These are phyloP conservation scores for Rhypophila decipiens DNA, from an alignment of 495 filamentous ascomycete species.

Conservation along the genomic window DNA sequence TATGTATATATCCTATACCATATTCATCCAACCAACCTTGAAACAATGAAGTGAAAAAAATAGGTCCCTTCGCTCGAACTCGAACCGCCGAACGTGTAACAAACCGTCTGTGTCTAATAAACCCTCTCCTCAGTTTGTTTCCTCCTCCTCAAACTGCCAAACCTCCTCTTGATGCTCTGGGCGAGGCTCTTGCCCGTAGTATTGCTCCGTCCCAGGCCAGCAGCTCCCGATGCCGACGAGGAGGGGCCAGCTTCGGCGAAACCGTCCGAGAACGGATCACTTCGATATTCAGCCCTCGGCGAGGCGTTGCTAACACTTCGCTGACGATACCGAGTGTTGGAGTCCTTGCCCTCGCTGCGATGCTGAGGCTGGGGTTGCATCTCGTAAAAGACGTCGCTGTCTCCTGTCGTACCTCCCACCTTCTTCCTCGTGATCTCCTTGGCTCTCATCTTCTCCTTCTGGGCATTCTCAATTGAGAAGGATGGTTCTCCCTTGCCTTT, in stretches of 20 bases:
- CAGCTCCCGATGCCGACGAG: no score
- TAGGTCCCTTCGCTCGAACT: no score
- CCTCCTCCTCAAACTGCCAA: slow-evolving; percentile 39
- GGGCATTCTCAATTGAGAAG: slow-evolving; percentile 59
- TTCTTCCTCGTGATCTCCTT: slow-evolving; percentile 14
- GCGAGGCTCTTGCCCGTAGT: slow-evolving; percentile 32
- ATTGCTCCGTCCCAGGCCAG: slow-evolving; percentile 23
- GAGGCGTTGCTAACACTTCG: slow-evolving; percentile 27
- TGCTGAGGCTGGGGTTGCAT: slow-evolving; percentile 27
- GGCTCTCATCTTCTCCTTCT: slow-evolving; percentile 37
- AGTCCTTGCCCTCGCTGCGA: slow-evolving; percentile 2
- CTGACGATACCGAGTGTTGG: slow-evolving; percentile 12
- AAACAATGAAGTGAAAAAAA: no score
- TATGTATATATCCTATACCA: no score
- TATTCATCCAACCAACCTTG: no score
- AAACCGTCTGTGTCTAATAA: no score
- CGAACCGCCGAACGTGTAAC: no score
- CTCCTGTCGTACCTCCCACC: background rate
- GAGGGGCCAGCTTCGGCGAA: background rate
- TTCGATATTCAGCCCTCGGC: background rate
- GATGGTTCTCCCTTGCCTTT: slow-evolving; percentile 78
- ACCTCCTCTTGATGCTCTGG: slow-evolving; percentile 38
- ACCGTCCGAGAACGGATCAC: background rate
- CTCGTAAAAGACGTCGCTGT: slow-evolving; percentile 24
- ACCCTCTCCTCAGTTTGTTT: background rate